Conservation (phyloP, 768 basidiomycete genomes). For the Rhizopogon sp. region DNA sequence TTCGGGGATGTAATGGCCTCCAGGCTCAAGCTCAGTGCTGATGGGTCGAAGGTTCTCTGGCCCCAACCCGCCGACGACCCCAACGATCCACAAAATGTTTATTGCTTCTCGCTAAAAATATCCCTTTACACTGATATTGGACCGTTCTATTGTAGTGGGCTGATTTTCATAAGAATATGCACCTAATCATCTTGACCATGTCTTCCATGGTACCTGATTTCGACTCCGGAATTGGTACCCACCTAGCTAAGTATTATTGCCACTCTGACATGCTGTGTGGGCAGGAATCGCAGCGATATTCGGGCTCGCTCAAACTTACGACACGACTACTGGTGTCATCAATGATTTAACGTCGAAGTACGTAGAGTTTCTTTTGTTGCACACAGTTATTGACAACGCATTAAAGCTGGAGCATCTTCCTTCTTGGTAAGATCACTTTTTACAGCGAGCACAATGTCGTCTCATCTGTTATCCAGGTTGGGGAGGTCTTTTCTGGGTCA, state of each 20-base stretch:
- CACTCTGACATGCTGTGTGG: background rate
- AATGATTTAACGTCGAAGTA: conserved; percentile 46
- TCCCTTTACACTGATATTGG: background rate
- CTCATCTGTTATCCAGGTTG: conserved; percentile 14
- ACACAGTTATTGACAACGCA: conserved; percentile 1
- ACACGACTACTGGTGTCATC: conserved; percentile 42
- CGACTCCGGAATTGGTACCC: conserved; percentile 42
- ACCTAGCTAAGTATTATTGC: conserved; percentile 5
- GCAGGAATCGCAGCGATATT: conserved; percentile 50
- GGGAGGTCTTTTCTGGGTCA: conserved; percentile 26
- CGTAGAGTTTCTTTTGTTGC: background rate
- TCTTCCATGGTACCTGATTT: conserved; percentile 54
- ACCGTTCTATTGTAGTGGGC: conserved; percentile 34
- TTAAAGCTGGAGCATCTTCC: conserved; percentile 43
- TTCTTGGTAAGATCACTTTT: conserved; percentile 29
- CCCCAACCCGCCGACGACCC: conserved; percentile 48
- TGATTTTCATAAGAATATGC: conserved; percentile 37
- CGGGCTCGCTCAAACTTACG: conserved; percentile 36
- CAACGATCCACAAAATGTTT: conserved; percentile 50
- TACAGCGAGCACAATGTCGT: background rate
- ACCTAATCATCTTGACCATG: conserved; percentile 44
- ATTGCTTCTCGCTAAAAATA: conserved; percentile 5
- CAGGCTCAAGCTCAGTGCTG: conserved; percentile 39
- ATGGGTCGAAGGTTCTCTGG: conserved; percentile 47
- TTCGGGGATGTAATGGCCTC: conserved; percentile 44